Conservation (phyloP, 768 basidiomycete genomes). For the Trametes maxima region DNA sequence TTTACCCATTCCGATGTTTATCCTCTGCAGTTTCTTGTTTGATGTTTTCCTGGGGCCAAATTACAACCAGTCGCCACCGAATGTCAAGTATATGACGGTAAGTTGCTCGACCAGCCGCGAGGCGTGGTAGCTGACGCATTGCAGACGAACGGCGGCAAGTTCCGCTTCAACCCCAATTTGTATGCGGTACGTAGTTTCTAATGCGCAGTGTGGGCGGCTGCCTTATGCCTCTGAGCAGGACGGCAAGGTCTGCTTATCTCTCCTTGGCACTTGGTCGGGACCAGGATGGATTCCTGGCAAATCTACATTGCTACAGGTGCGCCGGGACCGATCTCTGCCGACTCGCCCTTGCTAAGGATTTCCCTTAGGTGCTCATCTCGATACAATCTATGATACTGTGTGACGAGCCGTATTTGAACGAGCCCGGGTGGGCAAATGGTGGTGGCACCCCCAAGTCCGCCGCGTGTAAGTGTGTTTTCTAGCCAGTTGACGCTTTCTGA, state of each 20-base stretch:
- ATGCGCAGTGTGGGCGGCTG: neutral
- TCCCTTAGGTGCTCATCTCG: constrained; percentile 72
- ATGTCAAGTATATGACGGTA: constrained; percentile 72
- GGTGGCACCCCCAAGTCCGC: constrained; percentile 75
- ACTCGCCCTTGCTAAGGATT: neutral
- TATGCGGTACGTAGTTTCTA: constrained; percentile 64
- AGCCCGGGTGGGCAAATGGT: constrained; percentile 82
- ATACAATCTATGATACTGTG: constrained; percentile 97
- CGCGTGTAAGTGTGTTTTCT: constrained; percentile 57
- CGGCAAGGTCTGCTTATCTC: constrained; percentile 91
- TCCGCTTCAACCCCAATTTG: constrained; percentile 91
- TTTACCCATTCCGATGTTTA: constrained; percentile 7
- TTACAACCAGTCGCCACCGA: constrained; percentile 87
- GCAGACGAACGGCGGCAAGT: constrained; percentile 86
- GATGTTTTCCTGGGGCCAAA: constrained; percentile 91
- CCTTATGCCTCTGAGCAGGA: constrained; percentile 48
- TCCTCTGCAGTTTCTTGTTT: constrained; percentile 61
- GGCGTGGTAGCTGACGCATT: neutral
- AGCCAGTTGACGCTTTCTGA: neutral
- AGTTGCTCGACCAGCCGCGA: constrained; percentile 17
- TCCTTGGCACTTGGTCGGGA: constrained; percentile 91
- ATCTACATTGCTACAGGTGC: constrained; percentile 84
- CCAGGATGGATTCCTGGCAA: constrained; percentile 93
- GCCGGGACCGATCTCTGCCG: constrained; percentile 15
- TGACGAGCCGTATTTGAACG: constrained; percentile 92